These are phyloP conservation scores for Pseudocercospora fuligena DNA, from an alignment of 2,329 filamentous ascomycete genomes.

Conservation along the genomic window DNA sequence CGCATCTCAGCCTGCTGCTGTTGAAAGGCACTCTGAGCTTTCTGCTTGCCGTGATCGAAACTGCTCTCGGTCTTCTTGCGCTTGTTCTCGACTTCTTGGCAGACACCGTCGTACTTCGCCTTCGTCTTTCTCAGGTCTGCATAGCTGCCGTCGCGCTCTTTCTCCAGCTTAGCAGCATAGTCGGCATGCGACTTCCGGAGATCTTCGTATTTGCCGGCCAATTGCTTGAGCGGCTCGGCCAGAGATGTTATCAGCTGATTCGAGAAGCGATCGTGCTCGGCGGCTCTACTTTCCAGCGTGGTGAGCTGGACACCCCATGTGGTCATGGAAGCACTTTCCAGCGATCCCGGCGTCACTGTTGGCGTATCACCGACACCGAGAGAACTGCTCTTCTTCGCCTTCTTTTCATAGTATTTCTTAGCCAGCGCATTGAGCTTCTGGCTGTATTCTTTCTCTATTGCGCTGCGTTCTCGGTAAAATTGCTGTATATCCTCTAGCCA, in stretches of 20 bases:
- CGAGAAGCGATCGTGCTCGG: conserved; percentile 85
- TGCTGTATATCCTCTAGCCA: conserved; percentile 97
- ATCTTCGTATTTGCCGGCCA: conserved; percentile 80
- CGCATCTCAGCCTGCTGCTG: conserved; percentile 95
- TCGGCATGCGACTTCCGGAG: conserved; percentile 89
- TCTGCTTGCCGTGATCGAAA: conserved; percentile 84
- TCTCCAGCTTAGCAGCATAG: conserved; percentile 85
- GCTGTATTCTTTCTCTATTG: conserved; percentile 96
- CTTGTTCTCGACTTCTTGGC: conserved; percentile 91
- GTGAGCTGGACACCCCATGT: conserved; percentile 95
- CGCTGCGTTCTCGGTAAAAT: conserved; percentile 93
- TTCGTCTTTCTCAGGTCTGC: conserved; percentile 87
- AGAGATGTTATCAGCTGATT: conserved; percentile 78
- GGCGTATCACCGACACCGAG: conserved; percentile 94
- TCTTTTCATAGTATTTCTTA: conserved; percentile 97
- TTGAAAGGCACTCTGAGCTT: conserved; percentile 88
- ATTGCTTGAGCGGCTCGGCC: conserved; percentile 81
- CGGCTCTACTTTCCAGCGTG: conserved; percentile 83
- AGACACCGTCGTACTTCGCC: conserved; percentile 87
- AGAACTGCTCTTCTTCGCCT: conserved; percentile 83
- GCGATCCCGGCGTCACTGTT: conserved; percentile 87
- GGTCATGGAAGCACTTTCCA: conserved; percentile 94
- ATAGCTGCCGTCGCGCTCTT: conserved; percentile 84
- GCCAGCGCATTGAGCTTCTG: conserved; percentile 84
- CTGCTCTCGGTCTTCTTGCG: conserved; percentile 93